A percentile compares a stretch with the other conserved stretches of the same genome.
These are phyloP conservation scores for Agapanthus africanus DNA, from an alignment of 106 monocot genomes.

Conservation along the genomic window DNA sequence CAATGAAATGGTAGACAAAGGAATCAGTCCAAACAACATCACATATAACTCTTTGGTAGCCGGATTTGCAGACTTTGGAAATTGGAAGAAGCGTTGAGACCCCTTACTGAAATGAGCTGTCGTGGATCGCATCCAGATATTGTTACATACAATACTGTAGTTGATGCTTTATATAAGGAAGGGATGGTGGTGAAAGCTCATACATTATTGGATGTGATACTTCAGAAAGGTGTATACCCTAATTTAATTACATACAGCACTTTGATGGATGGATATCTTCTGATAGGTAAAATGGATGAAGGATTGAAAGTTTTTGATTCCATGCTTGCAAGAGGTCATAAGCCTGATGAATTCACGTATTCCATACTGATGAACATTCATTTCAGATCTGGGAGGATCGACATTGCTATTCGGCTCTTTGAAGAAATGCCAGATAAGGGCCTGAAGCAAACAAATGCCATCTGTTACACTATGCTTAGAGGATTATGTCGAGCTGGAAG, in stretches of 20 bases:
- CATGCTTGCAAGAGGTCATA: slow-evolving; percentile 10
- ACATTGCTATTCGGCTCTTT: slow-evolving; percentile 7
- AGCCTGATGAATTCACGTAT: slow-evolving; percentile 12
- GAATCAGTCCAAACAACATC: slow-evolving; percentile 16
- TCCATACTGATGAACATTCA: slow-evolving; percentile 8
- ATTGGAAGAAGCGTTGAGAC: slow-evolving; percentile 4
- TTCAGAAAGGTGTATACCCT: slow-evolving; percentile 12
- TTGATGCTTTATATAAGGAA: slow-evolving; percentile 14
- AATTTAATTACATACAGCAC: slow-evolving; percentile 15
- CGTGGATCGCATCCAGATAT: slow-evolving; percentile 14
- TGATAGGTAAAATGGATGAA: slow-evolving; percentile 3
- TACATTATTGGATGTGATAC: slow-evolving; percentile 12
- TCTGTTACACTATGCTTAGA: slow-evolving; percentile 5
- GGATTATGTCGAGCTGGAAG: slow-evolving; percentile 13
- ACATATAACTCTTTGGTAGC: slow-evolving; percentile 19
- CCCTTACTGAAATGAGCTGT: slow-evolving; percentile 26
- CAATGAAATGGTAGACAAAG: slow-evolving; percentile 8
- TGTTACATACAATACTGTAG: slow-evolving; percentile 13
- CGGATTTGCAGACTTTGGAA: slow-evolving; percentile 23
- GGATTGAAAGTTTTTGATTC: slow-evolving; percentile 16
- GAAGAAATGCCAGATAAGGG: slow-evolving; percentile 9
- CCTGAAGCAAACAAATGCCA: not conserved
- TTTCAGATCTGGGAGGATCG: slow-evolving; percentile 4
- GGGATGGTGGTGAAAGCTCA: slow-evolving; percentile 13
- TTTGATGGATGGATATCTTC: slow-evolving; percentile 19